These are phyloP conservation scores for Nidularia pulvinata DNA, from an alignment of 768 basidiomycete genomes.

Conservation along the genomic window DNA sequence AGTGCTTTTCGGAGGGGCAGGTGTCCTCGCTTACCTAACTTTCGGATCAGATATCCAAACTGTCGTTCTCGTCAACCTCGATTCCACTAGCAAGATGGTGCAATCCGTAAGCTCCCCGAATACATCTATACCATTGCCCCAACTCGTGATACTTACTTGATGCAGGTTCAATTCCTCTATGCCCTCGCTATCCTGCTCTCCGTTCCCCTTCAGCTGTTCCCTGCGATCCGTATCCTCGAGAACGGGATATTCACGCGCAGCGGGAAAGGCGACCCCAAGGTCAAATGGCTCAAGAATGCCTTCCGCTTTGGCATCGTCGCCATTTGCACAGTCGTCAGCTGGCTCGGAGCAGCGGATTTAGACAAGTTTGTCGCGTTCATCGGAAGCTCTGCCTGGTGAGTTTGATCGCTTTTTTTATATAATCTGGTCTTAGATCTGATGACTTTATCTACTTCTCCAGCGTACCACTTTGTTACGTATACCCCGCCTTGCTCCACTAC, in stretches of 20 bases:
- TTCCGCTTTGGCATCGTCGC: constrained; percentile 77
- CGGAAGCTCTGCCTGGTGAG: constrained; percentile 93
- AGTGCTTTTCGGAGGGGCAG: constrained; percentile 89
- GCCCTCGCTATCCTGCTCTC: constrained; percentile 93
- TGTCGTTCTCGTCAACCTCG: constrained; percentile 93
- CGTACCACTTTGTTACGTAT: constrained; percentile 92
- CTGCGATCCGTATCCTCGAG: constrained; percentile 96
- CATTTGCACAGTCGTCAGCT: constrained; percentile 80
- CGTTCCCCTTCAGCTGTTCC: constrained; percentile 95
- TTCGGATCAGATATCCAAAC: constrained; percentile 90
- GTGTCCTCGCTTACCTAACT: constrained; percentile 83
- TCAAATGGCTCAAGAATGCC: constrained; percentile 98
- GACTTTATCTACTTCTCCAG: constrained; percentile 31
- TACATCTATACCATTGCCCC: background rate
- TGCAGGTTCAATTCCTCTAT: constrained; percentile 81
- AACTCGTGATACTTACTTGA: background rate
- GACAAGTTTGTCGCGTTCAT: constrained; percentile 97
- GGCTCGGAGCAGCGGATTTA: constrained; percentile 82
- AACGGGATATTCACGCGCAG: constrained; percentile 89
- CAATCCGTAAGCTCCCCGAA: constrained; percentile 61
- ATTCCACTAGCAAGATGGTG: constrained; percentile 80
- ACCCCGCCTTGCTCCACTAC: constrained; percentile 93
- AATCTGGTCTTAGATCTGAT: background rate
- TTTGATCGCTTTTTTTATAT: constrained; percentile 4
- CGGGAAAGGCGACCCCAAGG: constrained; percentile 76